Base-by-base conservation (phyloP, 768 basidiomycete genomes). In the Wakefieldia striispora region DNA sequence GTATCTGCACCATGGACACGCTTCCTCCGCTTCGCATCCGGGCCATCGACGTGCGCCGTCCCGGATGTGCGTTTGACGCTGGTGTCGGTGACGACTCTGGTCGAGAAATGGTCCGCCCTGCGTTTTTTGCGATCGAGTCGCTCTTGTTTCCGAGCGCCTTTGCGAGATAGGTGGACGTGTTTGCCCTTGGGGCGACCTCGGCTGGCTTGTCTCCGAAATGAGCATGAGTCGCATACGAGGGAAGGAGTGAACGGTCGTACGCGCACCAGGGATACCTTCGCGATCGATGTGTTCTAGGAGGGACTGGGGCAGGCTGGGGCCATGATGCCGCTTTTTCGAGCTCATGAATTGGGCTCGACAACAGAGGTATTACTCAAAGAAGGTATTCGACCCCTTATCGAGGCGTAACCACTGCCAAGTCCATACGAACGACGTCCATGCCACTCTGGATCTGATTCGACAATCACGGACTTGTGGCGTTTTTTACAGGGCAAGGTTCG, bases 131-230 rank as follows among this genome's bases (percentile, higher is more conserved):
- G 73, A 39, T 72, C 73, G 1, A 70, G 51, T n/a, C 87, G 76
- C 24, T 77, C 78, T 57, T 82, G 76, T 62, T 84, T 90, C 37
- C 88, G 72, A 13, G 76, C 62, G 41, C 86, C 85, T 63, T 82
- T 88, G 48, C 86, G 76, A 40, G 77, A 75, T 21, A 59, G 39
- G 35, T 66, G 60, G 7, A n/a, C 13, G 40, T 44, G 56, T 41
- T 16, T 29, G 31, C 40, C 56, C 49, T 42, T 43, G 10, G 40
- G 9, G 39, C 21, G 34, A 41, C 46, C 54, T 51, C 44, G 50
- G 16, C 37, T 20, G 21, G 14, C 38, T 61, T 36, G 48, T 49
- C 38, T 33, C 31, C 31, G 31, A 33, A 33, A 33, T 33, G 31
- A n/a, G 10, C 16, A 29, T 14, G 13, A 6, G n/a, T n/a, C n/a